Base-by-base conservation (phyloP, 306 rosid species). In the Parietaria judaica region DNA sequence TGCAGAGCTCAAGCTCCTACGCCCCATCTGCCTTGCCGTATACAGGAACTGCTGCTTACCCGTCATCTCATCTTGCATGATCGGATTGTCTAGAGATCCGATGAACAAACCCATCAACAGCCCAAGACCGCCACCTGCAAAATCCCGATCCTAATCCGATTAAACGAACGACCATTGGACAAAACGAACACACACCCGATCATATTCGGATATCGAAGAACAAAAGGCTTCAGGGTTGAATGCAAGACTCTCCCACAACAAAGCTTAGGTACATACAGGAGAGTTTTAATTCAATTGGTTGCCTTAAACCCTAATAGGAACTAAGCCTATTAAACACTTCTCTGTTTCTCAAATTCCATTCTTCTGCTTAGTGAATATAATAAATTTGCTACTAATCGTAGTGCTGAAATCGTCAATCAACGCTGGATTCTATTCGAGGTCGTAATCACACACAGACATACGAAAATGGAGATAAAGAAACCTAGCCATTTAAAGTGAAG, bases 21-120 rank as follows among this genome's bases (percentile, higher is more conserved):
- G 81, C 23, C 96, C 99, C 96, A 92, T 92, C 70, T 88, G 96
- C 80, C 87, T 92, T 38, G 95, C 96, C 73, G 81, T 84, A 68
- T 67, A 82, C 43, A 88, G 58, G 56, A 92, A 14, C 64, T 88
- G 87, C 69, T 92, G 88, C 56, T 37, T 86, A 61, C 81, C 85
- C 63, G 84, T 77, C 96, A 92, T 92, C 76, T 86, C 80, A 1
- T 84, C 86, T 62, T 84, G 88, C 85, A 77, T 70, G 45, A 88
- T 2, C 56, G 96, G 94, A 63, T 69, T 92, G 73, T 92, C 99
- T 61, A 86, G 54, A 4, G 95, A 77, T 41, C 88, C 99, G 11
- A 92, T 74, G 85, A 92, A 84, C 75, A 92, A 66, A 66, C 99
- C 99, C 96, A 92, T 79, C 79, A 69, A 67, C 50, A 92, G 56